Conservation (phyloP, 2,329 filamentous ascomycete species). For the Paramyrothecium roridum region DNA sequence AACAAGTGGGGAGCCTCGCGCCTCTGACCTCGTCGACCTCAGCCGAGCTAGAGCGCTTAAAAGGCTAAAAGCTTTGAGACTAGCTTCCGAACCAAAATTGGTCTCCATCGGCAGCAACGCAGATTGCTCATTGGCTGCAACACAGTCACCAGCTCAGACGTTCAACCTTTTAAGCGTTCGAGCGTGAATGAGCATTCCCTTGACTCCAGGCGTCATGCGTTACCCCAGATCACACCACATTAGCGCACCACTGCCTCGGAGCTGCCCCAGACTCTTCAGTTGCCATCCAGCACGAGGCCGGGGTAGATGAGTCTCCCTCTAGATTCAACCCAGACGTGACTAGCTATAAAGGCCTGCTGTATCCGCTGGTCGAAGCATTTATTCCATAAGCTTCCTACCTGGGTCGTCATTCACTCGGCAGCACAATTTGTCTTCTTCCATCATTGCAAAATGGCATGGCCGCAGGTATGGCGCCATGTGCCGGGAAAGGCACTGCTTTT, state of each 20-base stretch:
- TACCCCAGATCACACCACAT: neutral
- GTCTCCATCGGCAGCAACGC: neutral
- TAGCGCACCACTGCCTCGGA: neutral
- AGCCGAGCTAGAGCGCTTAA: conserved; percentile 3
- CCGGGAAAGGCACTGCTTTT: conserved; percentile 16
- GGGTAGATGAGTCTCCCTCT: neutral
- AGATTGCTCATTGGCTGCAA: neutral
- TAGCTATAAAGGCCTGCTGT: neutral
- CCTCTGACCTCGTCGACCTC: neutral
- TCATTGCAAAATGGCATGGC: conserved; percentile 7
- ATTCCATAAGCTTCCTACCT: neutral
- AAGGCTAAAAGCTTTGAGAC: conserved; percentile 1
- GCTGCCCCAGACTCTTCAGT: neutral
- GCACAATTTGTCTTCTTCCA: neutral
- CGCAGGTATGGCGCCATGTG: conserved; percentile 13
- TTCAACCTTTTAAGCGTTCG: conserved; percentile 2
- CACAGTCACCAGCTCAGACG: neutral
- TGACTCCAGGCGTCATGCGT: neutral
- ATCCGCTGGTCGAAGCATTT: neutral
- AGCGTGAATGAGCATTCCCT: neutral
- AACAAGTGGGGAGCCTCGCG: neutral
- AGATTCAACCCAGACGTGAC: neutral
- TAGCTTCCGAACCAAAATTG: neutral
- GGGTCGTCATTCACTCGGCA: neutral
- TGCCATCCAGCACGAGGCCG: neutral